Conservation (phyloP, 495 filamentous ascomycete genomes). For the Penicillium cinerascens region DNA sequence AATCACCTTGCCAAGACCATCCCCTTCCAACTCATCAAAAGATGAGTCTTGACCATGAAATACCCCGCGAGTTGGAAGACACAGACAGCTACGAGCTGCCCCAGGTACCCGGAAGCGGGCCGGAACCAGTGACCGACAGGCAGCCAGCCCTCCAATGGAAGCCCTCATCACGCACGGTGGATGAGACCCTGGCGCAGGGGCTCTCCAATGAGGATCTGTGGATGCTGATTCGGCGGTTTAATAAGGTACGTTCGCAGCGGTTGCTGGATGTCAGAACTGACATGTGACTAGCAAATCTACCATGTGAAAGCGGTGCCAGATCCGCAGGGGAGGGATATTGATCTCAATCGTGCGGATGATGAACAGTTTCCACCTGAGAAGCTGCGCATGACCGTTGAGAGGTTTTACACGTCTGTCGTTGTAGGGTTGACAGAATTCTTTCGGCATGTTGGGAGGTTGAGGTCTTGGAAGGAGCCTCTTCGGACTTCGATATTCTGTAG, state of each 20-base stretch:
- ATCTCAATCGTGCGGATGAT: slow-evolving; percentile 75
- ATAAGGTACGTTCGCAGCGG: slow-evolving; percentile 57
- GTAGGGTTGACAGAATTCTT: slow-evolving; percentile 62
- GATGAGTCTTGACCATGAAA: slow-evolving; percentile 21
- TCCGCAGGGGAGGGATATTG: slow-evolving; percentile 57
- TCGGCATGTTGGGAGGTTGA: slow-evolving; percentile 71
- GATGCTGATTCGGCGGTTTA: slow-evolving; percentile 75
- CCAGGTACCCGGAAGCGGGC: slow-evolving; percentile 6
- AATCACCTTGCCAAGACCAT: neutral
- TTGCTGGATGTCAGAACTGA: slow-evolving; percentile 1
- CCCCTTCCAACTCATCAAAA: neutral
- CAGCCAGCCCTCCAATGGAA: slow-evolving; percentile 20
- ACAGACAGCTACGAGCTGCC: slow-evolving; percentile 12
- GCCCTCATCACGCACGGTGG: slow-evolving; percentile 13
- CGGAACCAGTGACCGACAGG: slow-evolving; percentile 4
- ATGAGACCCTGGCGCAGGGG: slow-evolving; percentile 37
- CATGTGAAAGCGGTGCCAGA: slow-evolving; percentile 69
- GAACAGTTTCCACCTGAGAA: slow-evolving; percentile 88
- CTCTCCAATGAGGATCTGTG: slow-evolving; percentile 83
- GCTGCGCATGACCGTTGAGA: slow-evolving; percentile 72
- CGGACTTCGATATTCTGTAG: slow-evolving; percentile 66
- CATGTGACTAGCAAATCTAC: slow-evolving; percentile 70
- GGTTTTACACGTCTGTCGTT: slow-evolving; percentile 79
- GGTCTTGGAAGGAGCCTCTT: slow-evolving; percentile 73
- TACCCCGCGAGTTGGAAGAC: slow-evolving; percentile 15